Base-by-base conservation (phyloP, 2,329 filamentous ascomycete species). In the Ophiostoma ulmi region DNA sequence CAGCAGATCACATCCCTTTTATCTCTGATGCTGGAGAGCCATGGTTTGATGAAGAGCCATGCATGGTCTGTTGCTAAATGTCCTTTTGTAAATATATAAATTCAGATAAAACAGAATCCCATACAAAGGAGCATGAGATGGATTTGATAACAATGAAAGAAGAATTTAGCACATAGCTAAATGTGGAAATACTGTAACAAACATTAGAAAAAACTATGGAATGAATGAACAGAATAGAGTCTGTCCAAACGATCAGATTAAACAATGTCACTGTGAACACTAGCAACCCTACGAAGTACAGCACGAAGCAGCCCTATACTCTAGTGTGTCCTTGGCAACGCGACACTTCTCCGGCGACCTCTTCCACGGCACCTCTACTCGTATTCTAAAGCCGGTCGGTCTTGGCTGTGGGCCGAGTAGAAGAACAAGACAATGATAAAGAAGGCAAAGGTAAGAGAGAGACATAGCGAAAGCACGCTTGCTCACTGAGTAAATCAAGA, bases 1-100 rank as follows among this genome's bases (percentile, higher is more conserved):
- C 52, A 63, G 58, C 58, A 63, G 58, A 63, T 63, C 58, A 63
- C 58, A 63, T 63, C 58, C 58, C 8, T 31, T 63, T 63, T 63
- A 63, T 63, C 58, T 35, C 26, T 63, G 22, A 63, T 63, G 58
- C 5, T 26, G 22, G 55, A 17, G 14, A 17, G 17, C 31, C 31
- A 31, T 39, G 38, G 3, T 11, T 13, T 10, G 6, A 48, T 6
- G 44, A 48, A 48, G 44, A 44, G 44, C 44, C 4, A 48, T 48
- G 44, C 1, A 48, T 14, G 17, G 17, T 6, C 13, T 6, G 14
- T 44, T 11, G 44, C 5, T 48, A n/a, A 17, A 48, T 48, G 44
- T n/a, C 11, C 11, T 3, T 39, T 39, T 10, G 11, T 39, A 39
- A 39, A 39, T 48, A 48, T 7, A 48, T 48, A 48, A 48, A 48